phyloP scores from a whole-genome alignment of 495 filamentous ascomycete genomes.

The Tuber microsphaerosporum region DNA sequence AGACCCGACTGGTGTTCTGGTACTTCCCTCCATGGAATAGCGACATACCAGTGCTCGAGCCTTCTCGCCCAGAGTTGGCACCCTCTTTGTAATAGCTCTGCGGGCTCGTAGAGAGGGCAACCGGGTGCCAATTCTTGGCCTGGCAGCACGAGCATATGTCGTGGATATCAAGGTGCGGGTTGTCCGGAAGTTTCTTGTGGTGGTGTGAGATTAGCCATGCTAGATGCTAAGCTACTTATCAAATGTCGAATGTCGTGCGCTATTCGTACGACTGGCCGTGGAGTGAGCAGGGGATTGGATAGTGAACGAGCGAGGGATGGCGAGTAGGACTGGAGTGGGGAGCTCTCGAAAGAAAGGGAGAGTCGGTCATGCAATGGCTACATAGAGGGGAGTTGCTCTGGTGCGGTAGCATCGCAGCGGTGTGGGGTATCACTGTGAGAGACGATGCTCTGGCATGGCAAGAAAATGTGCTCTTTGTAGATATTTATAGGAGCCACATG shows the following conservation, averaged over 20 bases:
- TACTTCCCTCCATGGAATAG: neutral
- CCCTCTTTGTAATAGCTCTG: neutral
- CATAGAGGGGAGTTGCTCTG: neutral
- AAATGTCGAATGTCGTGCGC: neutral
- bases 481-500: neutral
- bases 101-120: neutral
- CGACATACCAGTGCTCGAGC: neutral
- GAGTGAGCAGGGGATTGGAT: neutral
- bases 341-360: neutral
- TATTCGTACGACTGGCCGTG: neutral
- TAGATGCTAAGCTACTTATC: neutral
- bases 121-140: neutral
- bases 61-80: neutral
- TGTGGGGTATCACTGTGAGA: neutral
- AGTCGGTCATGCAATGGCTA: neutral
- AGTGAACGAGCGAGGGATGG: neutral
- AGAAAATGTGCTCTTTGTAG: neutral
- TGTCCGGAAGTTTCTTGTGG: neutral
- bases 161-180: neutral
- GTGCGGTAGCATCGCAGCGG: neutral
- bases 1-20: neutral
- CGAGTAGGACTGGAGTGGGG: neutral
- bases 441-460: neutral
- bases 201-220: neutral
- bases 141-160: neutral